These are phyloP conservation scores for Lolium multiflorum DNA, from an alignment of 176 grass and related monocot genomes.

Conservation along the genomic window DNA sequence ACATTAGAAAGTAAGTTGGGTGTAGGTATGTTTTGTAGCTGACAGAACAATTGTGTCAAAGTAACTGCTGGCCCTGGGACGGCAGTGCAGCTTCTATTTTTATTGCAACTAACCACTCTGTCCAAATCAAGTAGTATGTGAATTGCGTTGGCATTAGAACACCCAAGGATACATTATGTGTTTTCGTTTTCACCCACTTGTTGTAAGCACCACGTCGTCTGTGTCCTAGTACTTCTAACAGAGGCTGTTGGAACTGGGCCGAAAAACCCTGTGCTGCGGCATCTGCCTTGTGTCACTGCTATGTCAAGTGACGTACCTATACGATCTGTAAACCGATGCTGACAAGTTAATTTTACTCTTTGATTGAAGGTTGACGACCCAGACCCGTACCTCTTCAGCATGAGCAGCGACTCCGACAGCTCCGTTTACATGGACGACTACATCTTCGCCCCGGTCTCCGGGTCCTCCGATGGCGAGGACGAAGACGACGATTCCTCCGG, in stretches of 20 bases:
- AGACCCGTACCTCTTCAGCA: conserved; percentile 14
- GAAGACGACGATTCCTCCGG: conserved; percentile 2
- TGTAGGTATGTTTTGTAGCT: background rate
- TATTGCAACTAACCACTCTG: background rate
- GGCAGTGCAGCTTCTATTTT: background rate
- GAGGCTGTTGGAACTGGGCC: conserved; percentile 3
- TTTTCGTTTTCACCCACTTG: background rate
- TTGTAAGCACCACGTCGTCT: background rate
- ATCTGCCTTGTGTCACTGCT: background rate
- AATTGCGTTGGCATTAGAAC: no score
- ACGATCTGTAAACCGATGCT: background rate
- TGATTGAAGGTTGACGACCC: conserved; percentile 35
- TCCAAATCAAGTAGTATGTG: conserved; percentile 4
- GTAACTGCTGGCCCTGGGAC: background rate
- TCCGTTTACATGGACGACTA: background rate
- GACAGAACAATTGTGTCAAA: background rate
- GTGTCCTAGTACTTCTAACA: background rate
- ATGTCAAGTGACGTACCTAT: background rate
- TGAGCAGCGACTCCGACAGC: conserved; percentile 38
- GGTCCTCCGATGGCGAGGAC: background rate
- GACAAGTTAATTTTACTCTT: conserved; percentile 4
- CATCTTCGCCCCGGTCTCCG: conserved; percentile 20
- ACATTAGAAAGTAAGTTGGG: background rate
- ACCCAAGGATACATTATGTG: background rate
- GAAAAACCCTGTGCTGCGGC: background rate